Evolutionary conservation across 2,329 filamentous ascomycete genomes (phyloP), one percentile per base, ranked within the genome.

Genomic region (Shiraia bambusicola): DNA sequence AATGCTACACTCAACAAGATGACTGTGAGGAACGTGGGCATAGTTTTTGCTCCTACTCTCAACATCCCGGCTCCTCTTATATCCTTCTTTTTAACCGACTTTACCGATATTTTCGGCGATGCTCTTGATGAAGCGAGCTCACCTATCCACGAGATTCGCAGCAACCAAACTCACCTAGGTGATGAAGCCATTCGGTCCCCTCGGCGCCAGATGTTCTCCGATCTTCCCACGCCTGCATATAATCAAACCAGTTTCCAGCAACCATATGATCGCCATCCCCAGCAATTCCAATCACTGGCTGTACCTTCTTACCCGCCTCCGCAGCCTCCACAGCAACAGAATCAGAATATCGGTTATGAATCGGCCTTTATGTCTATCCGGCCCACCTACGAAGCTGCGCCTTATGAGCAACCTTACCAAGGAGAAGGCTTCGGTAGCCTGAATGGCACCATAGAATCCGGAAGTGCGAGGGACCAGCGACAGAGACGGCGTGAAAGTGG

Each of bases 61-160:
- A 97, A 97, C 67, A 95, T 98, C 30, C 92, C 93, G 0, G 90
- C 90, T 0, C 91, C 92, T 0, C 86, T 98, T 9, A 96, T 98
- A 66, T 90, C 91, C 3, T 80, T 94, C 67, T 93, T 98, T 68
- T 77, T 98, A 43, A 91, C 93, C 51, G 91, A 97, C 60, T 96
- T 89, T 63, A 80, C 87, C 49, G 80, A 79, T 29, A 92, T 98
- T 34, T 98, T 97, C 63, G 86, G 86, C 14, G 77, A 81, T 7
- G 79, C 85, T 13, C 79, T 86, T 0, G 82, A 85, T 53, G 76
- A 55, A 69, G 75, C 66, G 22, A 62, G 57, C 31, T 67, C 69
- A 13, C 63, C 69, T 33, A 65, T 54, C 66, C 77, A 72, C 14
- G 77, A 79, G 48, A 62, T 76, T 25, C 68, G 64, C 2, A 68